Base-by-base conservation (phyloP, 2,329 filamentous ascomycete genomes). In the Diaporthe nobilis region DNA sequence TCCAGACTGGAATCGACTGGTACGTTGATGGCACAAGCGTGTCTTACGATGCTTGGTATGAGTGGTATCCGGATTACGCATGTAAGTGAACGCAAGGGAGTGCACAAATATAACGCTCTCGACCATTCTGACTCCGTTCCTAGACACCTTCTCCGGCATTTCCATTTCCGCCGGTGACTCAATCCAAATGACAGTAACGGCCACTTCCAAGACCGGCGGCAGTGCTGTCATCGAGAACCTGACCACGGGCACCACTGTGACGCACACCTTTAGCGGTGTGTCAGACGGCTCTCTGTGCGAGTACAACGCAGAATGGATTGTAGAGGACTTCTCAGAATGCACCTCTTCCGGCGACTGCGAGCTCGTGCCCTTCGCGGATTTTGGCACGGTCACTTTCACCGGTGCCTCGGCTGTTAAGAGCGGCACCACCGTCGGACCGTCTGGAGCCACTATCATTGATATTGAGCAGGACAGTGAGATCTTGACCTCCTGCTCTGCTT, bases 381-480 rank as follows among this genome's bases (percentile, higher is more conserved):
- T 90, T 76, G 85, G 85, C 22, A 84, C 81, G 4, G 84, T 90
- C 15, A 82, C 82, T 8, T 90, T 89, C 79, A 85, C 84, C 2
- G 78, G 78, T 60, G 82, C 83, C 53, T 79, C 79, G 51, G 82
- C 81, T 7, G 79, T 79, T 28, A 78, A 74, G 39, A 75, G 75
- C 49, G 81, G 75, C 67, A 82, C 77, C 17, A 83, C 83, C n/a
- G 81, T 84, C 28, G 81, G 85, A 4, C 78, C 77, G 1, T 20
- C 80, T 1, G 83, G 83, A 37, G 85, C 92, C 78, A 94, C 94
- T 82, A 85, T 95, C 55, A 94, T 92, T 15, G 91, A 91, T 81
- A 82, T 93, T 80, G 83, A 90, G 28, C 92, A 93, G 82, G 88
- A 94, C 85, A 91, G 94, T 84, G 91, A 85, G 63, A 86, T 94